phyloP scores from a whole-genome alignment of 306 rosid species.

The Sicyos baderoa region DNA sequence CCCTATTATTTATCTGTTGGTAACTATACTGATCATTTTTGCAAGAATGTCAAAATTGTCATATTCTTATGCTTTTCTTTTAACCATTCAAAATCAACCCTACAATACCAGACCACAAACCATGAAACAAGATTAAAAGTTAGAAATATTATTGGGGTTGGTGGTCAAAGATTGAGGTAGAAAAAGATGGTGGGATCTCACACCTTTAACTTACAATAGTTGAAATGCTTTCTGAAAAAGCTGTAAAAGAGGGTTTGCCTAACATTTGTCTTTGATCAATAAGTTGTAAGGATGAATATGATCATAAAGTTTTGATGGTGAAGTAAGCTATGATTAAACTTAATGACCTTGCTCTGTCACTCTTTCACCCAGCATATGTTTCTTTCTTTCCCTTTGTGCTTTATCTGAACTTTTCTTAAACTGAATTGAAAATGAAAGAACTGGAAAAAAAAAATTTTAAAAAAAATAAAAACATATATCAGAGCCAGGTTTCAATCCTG shows the following conservation, averaged over 20 bases:
- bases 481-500: constrained; percentile 13
- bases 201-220: constrained; percentile 5
- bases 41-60: not conserved
- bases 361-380: not conserved
- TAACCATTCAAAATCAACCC: not conserved
- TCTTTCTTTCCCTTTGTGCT: too few relatives aligned
- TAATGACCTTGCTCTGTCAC: not conserved
- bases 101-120: not conserved
- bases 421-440: too few relatives aligned
- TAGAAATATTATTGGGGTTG: not conserved
- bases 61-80: not conserved
- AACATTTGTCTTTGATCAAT: too few relatives aligned
- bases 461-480: not conserved
- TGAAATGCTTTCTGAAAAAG: not conserved
- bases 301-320: not conserved
- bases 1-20: not conserved
- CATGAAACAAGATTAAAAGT: not conserved
- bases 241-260: too few relatives aligned
- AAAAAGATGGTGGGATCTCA: constrained; percentile 12
- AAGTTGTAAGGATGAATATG: too few relatives aligned
- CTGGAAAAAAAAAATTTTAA: too few relatives aligned
- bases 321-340: not conserved
- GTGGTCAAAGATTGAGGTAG: constrained; percentile 7
- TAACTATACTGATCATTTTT: not conserved
- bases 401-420: too few relatives aligned